Base-by-base conservation (phyloP, 768 basidiomycete genomes). In the Melanogaster broomeanus region DNA sequence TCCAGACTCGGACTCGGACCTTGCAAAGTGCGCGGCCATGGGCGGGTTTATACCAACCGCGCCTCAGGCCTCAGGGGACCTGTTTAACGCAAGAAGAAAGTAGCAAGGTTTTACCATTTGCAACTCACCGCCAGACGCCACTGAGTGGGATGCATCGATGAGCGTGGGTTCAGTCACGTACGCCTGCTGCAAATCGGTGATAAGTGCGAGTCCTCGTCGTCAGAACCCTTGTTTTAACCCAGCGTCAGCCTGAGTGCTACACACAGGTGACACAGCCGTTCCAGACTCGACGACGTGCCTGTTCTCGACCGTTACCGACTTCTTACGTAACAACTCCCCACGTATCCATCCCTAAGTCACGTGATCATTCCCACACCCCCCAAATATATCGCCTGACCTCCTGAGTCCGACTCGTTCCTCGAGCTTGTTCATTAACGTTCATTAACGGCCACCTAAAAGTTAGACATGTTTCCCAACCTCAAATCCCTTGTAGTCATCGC, bases 401-500 rank as follows among this genome's bases (percentile, higher is more conserved):
- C 39, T 40, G n/a, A 12, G 19, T 22, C 19, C 38, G 18, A n/a
- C 19, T 12, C 38, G 11, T 40, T 42, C 9, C 10, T 9, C 25
- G 25, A 27, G 25, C 10, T 30, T 30, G 28, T 30, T 30, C 2
- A 2, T 28, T 11, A 28, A 28, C 28, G 28, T 28, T 2, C 18
- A 11, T 3, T 11, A 48, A 41, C 2, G 18, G 3, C 11, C 12
- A 12, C 3, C 37, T 40, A 19, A n/a, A n/a, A n/a, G n/a, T n/a
- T n/a, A n/a, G n/a, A 35, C 19, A 66, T 66, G 65, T 52, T 62
- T 28, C 3, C 33, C 34, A 55, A 44, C 55, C 3, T 51, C 11
- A 70, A 68, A 52, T n/a, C 40, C 10, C 58, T 70, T 31, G 19
- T 57, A 5, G 34, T 49, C 35, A 12, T 64, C 15, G 49, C 42